phyloP scores from a whole-genome alignment of 2,329 filamentous ascomycete genomes.

The Rhynchosporium secalis region DNA sequence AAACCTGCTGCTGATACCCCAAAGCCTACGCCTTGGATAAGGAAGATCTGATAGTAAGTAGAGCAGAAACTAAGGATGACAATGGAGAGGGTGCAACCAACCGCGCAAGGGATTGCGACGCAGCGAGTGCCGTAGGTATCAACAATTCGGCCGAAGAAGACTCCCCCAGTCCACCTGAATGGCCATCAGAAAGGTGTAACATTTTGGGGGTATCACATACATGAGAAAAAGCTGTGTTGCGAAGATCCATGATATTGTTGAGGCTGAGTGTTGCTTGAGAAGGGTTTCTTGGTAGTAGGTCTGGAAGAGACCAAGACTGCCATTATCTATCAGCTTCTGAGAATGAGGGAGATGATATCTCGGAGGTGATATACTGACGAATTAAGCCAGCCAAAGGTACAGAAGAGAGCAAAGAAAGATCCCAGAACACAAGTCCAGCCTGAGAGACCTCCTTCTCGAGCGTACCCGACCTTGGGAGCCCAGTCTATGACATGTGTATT shows the following conservation, averaged over 20 bases:
- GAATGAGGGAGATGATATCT: neutral
- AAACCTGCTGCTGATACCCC: constrained; percentile 47
- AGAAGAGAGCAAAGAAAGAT: constrained; percentile 46
- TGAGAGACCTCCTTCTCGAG: constrained; percentile 54
- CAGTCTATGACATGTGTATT: neutral
- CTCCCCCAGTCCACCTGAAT: constrained; percentile 45
- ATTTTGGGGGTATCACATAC: constrained; percentile 21
- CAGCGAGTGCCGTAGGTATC: constrained; percentile 62
- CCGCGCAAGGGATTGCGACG: constrained; percentile 52
- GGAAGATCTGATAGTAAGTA: constrained; percentile 54
- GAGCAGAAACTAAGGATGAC: constrained; percentile 63
- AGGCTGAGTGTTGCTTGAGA: constrained; percentile 49
- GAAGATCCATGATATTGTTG: constrained; percentile 60
- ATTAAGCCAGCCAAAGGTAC: constrained; percentile 50
- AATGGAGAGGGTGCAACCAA: constrained; percentile 59
- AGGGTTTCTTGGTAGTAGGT: constrained; percentile 54
- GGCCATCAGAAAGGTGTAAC: neutral
- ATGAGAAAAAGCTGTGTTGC: constrained; percentile 56
- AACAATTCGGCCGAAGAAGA: constrained; percentile 60
- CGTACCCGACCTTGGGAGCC: neutral
- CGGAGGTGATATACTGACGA: constrained; percentile 31
- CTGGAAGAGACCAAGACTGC: constrained; percentile 53
- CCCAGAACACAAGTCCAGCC: constrained; percentile 57
- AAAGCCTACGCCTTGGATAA: constrained; percentile 48
- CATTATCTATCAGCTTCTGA: neutral